A percentile compares a stretch with the other conserved stretches of the same genome.
Conservation (phyloP, 192 early-diverging fungal species). For the Coemansia sp. region DNA sequence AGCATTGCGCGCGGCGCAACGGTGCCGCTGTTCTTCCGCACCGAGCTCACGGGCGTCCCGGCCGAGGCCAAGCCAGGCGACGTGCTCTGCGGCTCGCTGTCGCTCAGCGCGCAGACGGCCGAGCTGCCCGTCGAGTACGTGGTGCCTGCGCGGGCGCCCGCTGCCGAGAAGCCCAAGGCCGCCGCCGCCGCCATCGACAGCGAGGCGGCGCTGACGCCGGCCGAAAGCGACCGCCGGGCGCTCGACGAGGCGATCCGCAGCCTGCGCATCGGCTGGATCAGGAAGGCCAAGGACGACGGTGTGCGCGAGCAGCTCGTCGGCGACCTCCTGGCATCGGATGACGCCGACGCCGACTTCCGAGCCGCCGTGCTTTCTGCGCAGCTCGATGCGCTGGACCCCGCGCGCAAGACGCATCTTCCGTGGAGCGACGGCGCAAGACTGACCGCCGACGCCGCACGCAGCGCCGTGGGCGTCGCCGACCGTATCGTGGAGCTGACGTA, state of each 20-base stretch:
- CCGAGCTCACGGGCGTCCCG: slow-evolving; percentile 39
- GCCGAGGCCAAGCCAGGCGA: slow-evolving; percentile 79
- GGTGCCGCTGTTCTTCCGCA: slow-evolving; percentile 45
- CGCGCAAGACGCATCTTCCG: slow-evolving; percentile 57
- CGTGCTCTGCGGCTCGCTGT: slow-evolving; percentile 69
- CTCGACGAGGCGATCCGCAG: slow-evolving; percentile 75
- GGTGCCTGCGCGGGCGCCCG: slow-evolving; percentile 27
- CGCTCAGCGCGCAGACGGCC: slow-evolving; percentile 44
- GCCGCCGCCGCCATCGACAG: slow-evolving; percentile 41
- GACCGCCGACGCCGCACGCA: slow-evolving; percentile 14
- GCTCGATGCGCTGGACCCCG: slow-evolving; percentile 48
- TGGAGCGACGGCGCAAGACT: slow-evolving; percentile 39
- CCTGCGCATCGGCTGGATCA: slow-evolving; percentile 75
- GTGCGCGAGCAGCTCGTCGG: slow-evolving; percentile 65
- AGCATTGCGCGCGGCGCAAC: slow-evolving; percentile 61
- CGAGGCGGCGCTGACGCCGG: slow-evolving; percentile 31
- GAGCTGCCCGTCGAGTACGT: slow-evolving; percentile 54
- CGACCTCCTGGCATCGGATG: slow-evolving; percentile 54
- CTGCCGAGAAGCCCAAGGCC: slow-evolving; percentile 14
- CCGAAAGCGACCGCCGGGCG: slow-evolving; percentile 56
- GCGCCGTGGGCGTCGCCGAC: slow-evolving; percentile 52
- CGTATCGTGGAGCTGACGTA: slow-evolving; percentile 63
- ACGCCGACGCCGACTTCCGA: slow-evolving; percentile 29
- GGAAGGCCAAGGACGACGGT: slow-evolving; percentile 68
- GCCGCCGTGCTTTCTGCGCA: slow-evolving; percentile 53